A percentile compares a stretch with the other conserved stretches of the same genome.
These are phyloP conservation scores for Ophiocordyceps camponoti-rufipedis DNA, from an alignment of 2,329 filamentous ascomycete genomes.

Conservation along the genomic window DNA sequence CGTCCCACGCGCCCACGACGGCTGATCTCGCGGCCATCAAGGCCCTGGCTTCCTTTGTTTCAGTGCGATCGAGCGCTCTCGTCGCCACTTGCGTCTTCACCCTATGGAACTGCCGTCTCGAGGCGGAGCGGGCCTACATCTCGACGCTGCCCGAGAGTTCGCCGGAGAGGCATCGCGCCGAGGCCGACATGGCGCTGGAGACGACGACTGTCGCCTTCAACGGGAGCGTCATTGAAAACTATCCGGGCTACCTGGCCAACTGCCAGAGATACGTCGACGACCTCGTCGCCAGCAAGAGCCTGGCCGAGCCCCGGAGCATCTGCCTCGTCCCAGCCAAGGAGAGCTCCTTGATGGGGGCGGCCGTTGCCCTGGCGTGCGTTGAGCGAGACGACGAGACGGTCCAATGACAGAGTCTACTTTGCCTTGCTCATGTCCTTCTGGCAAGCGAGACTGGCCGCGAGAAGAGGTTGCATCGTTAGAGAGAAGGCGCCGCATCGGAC, in stretches of 20 bases:
- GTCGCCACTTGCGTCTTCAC: conserved; percentile 40
- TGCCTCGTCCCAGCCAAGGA: conserved; percentile 52
- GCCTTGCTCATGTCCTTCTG: no score
- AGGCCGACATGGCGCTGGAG: conserved; percentile 27
- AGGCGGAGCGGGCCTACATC: conserved; percentile 21
- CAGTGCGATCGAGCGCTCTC: conserved; percentile 38
- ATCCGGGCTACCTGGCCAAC: conserved; percentile 44
- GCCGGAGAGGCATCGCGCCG: conserved; percentile 23
- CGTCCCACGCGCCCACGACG: conserved; percentile 17
- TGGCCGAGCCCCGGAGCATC: conserved; percentile 25
- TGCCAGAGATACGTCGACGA: conserved; percentile 47
- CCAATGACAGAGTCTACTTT: neutral
- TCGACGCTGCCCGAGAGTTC: conserved; percentile 13
- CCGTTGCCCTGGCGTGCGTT: conserved; percentile 42
- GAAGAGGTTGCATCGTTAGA: neutral
- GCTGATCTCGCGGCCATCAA: conserved; percentile 34
- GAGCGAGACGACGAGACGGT: conserved; percentile 4
- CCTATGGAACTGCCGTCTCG: conserved; percentile 37
- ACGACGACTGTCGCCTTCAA: conserved; percentile 55
- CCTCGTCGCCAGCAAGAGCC: conserved; percentile 24
- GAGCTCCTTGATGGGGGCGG: conserved; percentile 58
- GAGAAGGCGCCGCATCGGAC: neutral
- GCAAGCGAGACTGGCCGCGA: no score
- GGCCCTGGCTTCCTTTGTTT: conserved; percentile 33
- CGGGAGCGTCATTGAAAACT: conserved; percentile 63